phyloP scores from a whole-genome alignment of 2,329 filamentous ascomycete genomes.

The Aspergillus versicolor region DNA sequence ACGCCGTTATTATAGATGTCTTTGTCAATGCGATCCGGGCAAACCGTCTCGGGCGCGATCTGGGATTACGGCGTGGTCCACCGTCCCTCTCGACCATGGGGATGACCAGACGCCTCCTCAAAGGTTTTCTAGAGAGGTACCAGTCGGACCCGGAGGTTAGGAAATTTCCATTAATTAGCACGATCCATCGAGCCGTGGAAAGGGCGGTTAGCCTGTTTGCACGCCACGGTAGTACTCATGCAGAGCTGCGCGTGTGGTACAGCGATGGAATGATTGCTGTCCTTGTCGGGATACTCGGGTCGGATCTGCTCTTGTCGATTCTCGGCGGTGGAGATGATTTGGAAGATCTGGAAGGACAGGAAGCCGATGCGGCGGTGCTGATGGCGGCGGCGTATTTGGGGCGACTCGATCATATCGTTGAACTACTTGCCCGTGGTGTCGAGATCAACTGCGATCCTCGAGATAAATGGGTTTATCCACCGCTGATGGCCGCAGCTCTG shows the following conservation, averaged over 20 bases:
- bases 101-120: too few relatives aligned
- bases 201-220: background rate
- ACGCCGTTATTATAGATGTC: too few relatives aligned
- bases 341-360: background rate
- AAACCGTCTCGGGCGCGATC: too few relatives aligned
- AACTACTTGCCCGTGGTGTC: background rate
- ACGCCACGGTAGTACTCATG: background rate
- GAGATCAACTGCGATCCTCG: background rate
- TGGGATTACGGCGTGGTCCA: too few relatives aligned
- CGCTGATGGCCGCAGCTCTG: background rate
- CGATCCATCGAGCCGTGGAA: too few relatives aligned
- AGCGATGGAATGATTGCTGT: background rate
- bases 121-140: too few relatives aligned
- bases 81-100: too few relatives aligned
- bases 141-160: too few relatives aligned
- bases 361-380: background rate
- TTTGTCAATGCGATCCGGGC: too few relatives aligned
- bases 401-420: background rate
- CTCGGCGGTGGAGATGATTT: background rate
- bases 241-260: background rate
- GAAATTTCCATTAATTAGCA: too few relatives aligned
- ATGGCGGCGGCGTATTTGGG: constrained; percentile 3
- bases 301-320: background rate
- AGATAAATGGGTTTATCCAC: background rate
- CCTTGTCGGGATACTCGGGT: background rate